Percentiles rank a stretch among this genome's conserved stretches.
Conservation (phyloP, 2,329 filamentous ascomycete species). For the Albophoma yamanashiensis region DNA sequence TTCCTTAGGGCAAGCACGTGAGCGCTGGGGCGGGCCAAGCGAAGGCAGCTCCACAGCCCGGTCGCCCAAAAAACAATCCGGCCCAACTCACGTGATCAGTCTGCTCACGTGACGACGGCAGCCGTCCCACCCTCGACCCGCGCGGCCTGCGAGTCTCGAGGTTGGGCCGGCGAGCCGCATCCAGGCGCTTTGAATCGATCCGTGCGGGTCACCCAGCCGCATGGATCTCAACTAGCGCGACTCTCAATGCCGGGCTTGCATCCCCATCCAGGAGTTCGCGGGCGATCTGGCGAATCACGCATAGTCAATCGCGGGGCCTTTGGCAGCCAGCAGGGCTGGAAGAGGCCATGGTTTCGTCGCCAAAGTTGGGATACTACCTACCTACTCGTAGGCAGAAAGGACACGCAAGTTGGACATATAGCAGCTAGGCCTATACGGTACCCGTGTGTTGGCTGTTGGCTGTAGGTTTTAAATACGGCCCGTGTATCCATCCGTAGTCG, state of each 20-base stretch:
- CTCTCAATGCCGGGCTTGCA: neutral
- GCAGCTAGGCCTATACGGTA: neutral
- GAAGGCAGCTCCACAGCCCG: constrained; percentile 3
- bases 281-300: neutral
- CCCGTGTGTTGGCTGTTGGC: too few relatives aligned
- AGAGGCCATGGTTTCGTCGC: neutral
- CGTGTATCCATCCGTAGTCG: neutral
- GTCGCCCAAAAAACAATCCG: neutral
- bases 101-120: neutral
- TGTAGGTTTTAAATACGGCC: too few relatives aligned
- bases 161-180: neutral
- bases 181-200: neutral
- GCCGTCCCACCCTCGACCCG: neutral
- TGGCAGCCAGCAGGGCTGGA: neutral
- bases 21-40: constrained; percentile 16
- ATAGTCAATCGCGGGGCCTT: neutral
- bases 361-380: neutral
- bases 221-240: neutral
- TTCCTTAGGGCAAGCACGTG: constrained; percentile 32
- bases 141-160: neutral
- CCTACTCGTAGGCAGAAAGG: neutral
- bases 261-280: neutral
- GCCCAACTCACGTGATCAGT: neutral
- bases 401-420: neutral
- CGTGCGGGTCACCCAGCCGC: neutral